phyloP scores from a whole-genome alignment of 768 basidiomycete species.

The Termitomyces sp. region DNA sequence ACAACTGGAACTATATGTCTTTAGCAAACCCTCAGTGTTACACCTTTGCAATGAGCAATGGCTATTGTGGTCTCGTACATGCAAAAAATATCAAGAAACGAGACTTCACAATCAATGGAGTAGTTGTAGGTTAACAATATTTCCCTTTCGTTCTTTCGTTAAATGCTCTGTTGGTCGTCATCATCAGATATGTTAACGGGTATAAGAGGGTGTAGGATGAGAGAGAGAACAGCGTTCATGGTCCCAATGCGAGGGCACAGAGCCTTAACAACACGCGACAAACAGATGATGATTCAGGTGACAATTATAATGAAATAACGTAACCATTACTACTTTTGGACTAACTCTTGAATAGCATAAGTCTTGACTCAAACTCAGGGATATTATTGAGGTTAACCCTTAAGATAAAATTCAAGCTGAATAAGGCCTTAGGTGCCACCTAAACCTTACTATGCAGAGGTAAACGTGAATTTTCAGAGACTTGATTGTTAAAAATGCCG shows the following conservation, averaged over 20 bases:
- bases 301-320: too few species aligned
- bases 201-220: slow-evolving; percentile 49
- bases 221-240: slow-evolving; percentile 41
- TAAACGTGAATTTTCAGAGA: too few species aligned
- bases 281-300: too few species aligned
- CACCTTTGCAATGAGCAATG: slow-evolving; percentile 27
- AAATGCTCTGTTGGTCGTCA: slow-evolving; percentile 42
- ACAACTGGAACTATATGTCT: slow-evolving; percentile 33
- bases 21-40: slow-evolving; percentile 29
- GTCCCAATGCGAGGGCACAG: slow-evolving; percentile 8
- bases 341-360: too few species aligned
- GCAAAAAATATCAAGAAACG: slow-evolving; percentile 46
- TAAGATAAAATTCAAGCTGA: too few species aligned
- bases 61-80: slow-evolving; percentile 58
- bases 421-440: too few species aligned
- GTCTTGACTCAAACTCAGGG: too few species aligned
- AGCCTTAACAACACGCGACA: slow-evolving; percentile 11
- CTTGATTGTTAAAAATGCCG: too few species aligned
- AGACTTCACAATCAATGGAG: slow-evolving; percentile 63
- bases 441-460: too few species aligned
- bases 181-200: slow-evolving; percentile 44
- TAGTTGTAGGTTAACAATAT: slow-evolving; percentile 34
- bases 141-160: not conserved
- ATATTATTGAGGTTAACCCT: too few species aligned
- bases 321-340: too few species aligned